Evolutionary conservation across 2,329 filamentous ascomycete species (phyloP), one percentile per base, ranked within the genome.

Genomic region (Cercospora sojina): DNA sequence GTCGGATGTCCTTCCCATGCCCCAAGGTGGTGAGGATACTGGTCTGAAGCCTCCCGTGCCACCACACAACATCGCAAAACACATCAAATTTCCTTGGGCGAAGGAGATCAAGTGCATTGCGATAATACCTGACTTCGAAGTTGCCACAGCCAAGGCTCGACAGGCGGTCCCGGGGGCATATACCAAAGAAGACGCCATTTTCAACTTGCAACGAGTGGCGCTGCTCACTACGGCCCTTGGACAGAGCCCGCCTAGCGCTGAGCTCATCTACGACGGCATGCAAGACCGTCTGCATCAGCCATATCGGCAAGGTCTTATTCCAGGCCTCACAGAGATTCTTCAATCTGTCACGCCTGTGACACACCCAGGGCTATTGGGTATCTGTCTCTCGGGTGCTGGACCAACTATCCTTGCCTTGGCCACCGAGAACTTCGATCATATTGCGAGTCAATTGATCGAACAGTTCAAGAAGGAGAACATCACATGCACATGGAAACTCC

Each of bases 271-370:
- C 82, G 88, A 96, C 57, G 94, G 93, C 56, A 99, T 99, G 95
- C 95, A 98, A 81, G 95, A 99, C 83, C 96, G 93, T 81, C 88
- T 99, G 68, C 95, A 99, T 82, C 95, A 99, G 80, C 95, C 93
- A 51, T 98, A 99, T 83, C 90, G 95, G 62, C 90, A 95, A 80
- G 90, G 87, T 2, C 86, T 99, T 69, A 96, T 99, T 72, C 95
- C 95, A 1, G 95, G 94, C 0, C 85, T 99, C 65, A 90, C 91
- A 16, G 91, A 97, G 77, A 94, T 99, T 62, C 88, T 99, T 61
- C 88, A 92, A 78, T 94, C 90, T 67, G 93, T 98, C 83, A 97
- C 91, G 10, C 95, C 94, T 29, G 86, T 87, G 75, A 90, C 90
- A 5, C 92, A 97, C 77, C 89, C 91, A 1, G 95, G 95, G 5